Percentiles rank a stretch among this genome's conserved stretches.
Conservation (phyloP, 2,329 filamentous ascomycete species). For the Nectriaceae sp. region DNA sequence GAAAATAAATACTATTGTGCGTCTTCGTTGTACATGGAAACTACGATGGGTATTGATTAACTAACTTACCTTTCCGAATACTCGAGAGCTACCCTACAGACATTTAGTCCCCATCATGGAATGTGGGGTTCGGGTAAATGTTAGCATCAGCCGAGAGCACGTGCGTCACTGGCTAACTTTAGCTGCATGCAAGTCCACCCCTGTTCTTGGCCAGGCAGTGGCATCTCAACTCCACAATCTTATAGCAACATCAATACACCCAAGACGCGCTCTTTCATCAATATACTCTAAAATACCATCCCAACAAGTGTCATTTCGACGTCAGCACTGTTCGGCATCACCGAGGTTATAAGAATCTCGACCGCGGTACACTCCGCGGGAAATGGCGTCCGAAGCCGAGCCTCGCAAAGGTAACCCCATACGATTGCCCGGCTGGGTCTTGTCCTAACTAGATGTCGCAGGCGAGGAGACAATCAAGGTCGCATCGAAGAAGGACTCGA, state of each 20-base stretch:
- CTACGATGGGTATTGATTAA: no score
- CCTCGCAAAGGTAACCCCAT: slow-evolving; percentile 32
- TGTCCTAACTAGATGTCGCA: slow-evolving; percentile 23
- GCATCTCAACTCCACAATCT: slow-evolving; percentile 1
- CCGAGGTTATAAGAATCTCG: background rate
- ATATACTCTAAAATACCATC: background rate
- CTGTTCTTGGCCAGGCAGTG: no score
- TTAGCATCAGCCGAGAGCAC: no score
- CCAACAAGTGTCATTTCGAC: background rate
- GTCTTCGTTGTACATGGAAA: no score
- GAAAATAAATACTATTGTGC: no score
- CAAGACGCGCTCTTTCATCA: background rate
- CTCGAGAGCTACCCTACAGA: no score
- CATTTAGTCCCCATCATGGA: no score
- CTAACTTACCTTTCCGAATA: no score
- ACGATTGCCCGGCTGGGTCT: background rate
- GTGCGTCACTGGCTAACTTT: no score
- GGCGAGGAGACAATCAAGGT: slow-evolving; percentile 66
- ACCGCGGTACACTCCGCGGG: slow-evolving; percentile 22
- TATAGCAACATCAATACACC: background rate
- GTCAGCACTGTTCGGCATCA: background rate
- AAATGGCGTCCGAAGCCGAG: slow-evolving; percentile 22
- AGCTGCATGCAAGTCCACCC: no score
- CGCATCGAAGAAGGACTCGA: slow-evolving; percentile 56
- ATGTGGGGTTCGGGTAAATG: no score